A percentile compares a stretch with the other conserved stretches of the same genome.
Conservation (phyloP, 257 asterid genomes). For the Datura wrightii region DNA sequence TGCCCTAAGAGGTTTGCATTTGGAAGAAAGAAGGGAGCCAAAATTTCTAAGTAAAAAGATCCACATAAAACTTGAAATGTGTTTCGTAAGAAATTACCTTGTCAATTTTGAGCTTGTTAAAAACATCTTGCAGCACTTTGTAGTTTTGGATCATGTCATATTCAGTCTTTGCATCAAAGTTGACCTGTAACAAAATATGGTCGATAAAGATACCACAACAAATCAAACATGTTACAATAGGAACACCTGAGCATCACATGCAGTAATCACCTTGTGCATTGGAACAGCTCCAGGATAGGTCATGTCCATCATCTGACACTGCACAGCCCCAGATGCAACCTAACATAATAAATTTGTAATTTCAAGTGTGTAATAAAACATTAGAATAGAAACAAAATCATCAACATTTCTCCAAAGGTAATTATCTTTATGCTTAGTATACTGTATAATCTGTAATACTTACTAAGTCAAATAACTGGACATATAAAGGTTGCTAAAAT, state of each 20-base stretch:
- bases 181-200: conserved; percentile 57
- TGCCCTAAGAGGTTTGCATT: background rate
- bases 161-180: conserved; percentile 93
- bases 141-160: conserved; percentile 94
- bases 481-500: background rate
- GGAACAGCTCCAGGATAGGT: conserved; percentile 90
- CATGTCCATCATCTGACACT: conserved; percentile 96
- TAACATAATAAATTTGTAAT: conserved; percentile 35
- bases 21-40: conserved; percentile 12
- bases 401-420: conserved; percentile 2
- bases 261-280: conserved; percentile 79
- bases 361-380: background rate
- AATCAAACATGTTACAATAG: background rate
- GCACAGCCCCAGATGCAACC: conserved; percentile 98
- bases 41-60: background rate
- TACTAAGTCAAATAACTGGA: background rate
- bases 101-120: conserved; percentile 80
- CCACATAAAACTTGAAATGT: conserved; percentile 17
- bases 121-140: conserved; percentile 96
- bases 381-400: conserved; percentile 6
- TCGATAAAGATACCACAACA: conserved; percentile 33
- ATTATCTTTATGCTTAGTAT: background rate
- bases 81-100: conserved; percentile 56
- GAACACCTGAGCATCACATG: conserved; percentile 18
- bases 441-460: background rate